Evolutionary conservation across 2,329 filamentous ascomycete species (phyloP), one percentile per base, ranked within the genome.

Genomic region (Alternaria arborescens): DNA sequence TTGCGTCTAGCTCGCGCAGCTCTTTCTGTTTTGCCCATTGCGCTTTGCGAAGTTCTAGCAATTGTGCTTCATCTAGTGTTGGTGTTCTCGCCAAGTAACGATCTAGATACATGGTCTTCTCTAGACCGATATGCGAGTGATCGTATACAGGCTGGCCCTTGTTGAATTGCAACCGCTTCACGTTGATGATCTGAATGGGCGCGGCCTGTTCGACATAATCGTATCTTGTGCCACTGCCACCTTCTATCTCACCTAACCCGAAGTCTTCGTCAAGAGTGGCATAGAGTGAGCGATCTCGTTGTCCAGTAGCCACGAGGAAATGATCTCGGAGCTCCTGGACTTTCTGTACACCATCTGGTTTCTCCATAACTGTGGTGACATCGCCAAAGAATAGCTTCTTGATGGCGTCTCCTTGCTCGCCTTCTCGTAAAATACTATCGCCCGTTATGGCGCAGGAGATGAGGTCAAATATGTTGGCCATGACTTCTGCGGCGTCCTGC

Each of bases 401-500:
- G 64, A 97, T 88, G 58, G 88, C 84, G 75, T 98, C 95, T 20
- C 89, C 81, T 77, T 97, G 94, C 65, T 96, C 90, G 3, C 90
- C 91, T 44, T 89, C 86, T 7, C 84, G 80, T 58, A 92, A 87
- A 34, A 86, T 82, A 4, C 85, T 86, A n/a, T 85, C 85, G 6
- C 92, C 87, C 58, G 86, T 89, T 72, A 98, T 94, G 3, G 94
- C 94, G 53, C 92, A 93, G 71, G 95, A 91, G n/a, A 97, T 83
- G 52, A 95, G 91, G 73, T 94, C 93, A 60, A 97, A 87, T 26
- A 97, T 91, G 71, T 94, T 95, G 60, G 93, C 93, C 81, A 97
- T 94, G 46, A 97, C 94, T 78, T 99, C 95, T 12, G 93, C 93
- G 5, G 97, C 94, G 79, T 99, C 95, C 79, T 99, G 94, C 74